Percentiles rank a stretch among this genome's conserved stretches.
These are phyloP conservation scores for Kuraishia cidri DNA, from an alignment of 805 yeast species.

Conservation along the genomic window DNA sequence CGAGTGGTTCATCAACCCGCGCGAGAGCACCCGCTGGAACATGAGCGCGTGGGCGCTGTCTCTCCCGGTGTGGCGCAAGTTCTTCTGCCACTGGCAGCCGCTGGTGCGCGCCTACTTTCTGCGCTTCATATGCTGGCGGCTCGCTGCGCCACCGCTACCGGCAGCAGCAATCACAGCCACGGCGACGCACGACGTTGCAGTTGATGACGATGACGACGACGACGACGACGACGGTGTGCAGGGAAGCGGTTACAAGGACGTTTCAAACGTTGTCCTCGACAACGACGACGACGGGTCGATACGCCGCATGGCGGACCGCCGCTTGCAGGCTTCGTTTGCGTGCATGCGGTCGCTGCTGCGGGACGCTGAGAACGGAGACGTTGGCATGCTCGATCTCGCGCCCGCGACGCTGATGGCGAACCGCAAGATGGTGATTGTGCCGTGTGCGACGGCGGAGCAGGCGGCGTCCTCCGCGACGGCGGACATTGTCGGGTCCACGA, in stretches of 20 bases:
- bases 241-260: too few species aligned
- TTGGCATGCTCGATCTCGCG: background rate
- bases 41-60: slow-evolving; percentile 39
- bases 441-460: background rate
- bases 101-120: slow-evolving; percentile 62
- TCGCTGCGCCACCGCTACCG: slow-evolving; percentile 3
- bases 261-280: background rate
- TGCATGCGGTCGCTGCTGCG: background rate
- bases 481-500: too few species aligned
- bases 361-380: background rate
- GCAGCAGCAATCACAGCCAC: background rate
- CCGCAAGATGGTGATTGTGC: background rate
- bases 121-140: slow-evolving; percentile 61
- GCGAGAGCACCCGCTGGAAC: slow-evolving; percentile 36
- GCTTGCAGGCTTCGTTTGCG: background rate
- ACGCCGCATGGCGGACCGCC: background rate
- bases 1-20: slow-evolving; percentile 29
- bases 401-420: background rate
- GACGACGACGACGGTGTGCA: too few species aligned
- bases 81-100: slow-evolving; percentile 76
- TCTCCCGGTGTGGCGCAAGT: slow-evolving; percentile 33
- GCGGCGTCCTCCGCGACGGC: background rate
- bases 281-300: background rate
- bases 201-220: too few species aligned
- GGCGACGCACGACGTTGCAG: background rate